A percentile compares a stretch with the other conserved stretches of the same genome.
Conservation (phyloP, 306 rosid genomes). For the Cicer pinnatifidum region DNA sequence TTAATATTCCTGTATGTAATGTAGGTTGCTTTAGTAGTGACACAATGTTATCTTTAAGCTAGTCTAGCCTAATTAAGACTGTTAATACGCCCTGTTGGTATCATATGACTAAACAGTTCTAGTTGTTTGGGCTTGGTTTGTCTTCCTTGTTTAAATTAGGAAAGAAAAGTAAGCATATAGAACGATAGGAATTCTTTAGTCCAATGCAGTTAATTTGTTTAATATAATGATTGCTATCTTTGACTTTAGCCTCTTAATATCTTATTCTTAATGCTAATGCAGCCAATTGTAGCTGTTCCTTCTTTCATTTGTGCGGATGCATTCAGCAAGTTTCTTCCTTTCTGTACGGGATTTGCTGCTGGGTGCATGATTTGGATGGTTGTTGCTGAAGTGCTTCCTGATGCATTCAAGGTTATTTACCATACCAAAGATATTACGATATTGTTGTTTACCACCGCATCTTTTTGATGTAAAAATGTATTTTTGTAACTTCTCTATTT, state of each 20-base stretch:
- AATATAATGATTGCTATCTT: constrained; percentile 16
- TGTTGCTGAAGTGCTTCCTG: constrained; percentile 97
- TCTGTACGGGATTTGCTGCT: constrained; percentile 98
- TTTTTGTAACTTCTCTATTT: constrained; percentile 28
- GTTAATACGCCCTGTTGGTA: constrained; percentile 9
- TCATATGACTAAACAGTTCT: constrained; percentile 25
- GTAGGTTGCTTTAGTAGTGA: constrained; percentile 1
- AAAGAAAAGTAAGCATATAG: constrained; percentile 14
- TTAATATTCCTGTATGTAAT: constrained; percentile 19
- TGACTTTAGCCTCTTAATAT: constrained; percentile 33
- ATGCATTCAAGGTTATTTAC: constrained; percentile 86
- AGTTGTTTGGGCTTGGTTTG: constrained; percentile 2
- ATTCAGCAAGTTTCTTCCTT: constrained; percentile 92
- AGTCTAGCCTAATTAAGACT: constrained; percentile 8
- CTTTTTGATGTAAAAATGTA: constrained; percentile 4
- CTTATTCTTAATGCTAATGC: constrained; percentile 47
- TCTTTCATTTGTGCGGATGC: constrained; percentile 97
- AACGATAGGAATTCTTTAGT: constrained; percentile 10
- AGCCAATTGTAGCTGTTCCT: constrained; percentile 99
- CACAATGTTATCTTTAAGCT: constrained; percentile 24
- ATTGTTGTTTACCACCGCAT: background rate
- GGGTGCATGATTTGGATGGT: constrained; percentile 99
- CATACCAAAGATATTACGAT: constrained; percentile 9
- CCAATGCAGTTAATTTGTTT: constrained; percentile 27
- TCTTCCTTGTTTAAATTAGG: constrained; percentile 12